Percentiles rank a stretch among this genome's conserved stretches.
Conservation (phyloP, 805 yeast species). For the Saccharomycodes ludwigii region DNA sequence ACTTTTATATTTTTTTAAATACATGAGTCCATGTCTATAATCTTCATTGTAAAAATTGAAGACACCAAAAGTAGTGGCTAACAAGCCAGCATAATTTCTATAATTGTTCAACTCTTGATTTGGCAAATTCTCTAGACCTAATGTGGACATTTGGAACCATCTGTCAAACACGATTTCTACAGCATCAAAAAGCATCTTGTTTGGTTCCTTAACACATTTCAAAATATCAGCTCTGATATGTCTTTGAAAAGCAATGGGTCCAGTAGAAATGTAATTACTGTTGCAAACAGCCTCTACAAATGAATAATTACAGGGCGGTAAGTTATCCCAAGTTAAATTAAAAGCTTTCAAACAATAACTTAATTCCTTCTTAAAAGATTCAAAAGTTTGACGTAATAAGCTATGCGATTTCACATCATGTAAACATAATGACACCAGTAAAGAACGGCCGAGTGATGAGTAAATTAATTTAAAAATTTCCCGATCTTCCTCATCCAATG, state of each 20-base stretch:
- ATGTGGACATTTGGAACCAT: constrained; percentile 13
- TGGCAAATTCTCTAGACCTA: constrained; percentile 13
- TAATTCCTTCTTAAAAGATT: constrained; percentile 16
- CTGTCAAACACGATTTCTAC: constrained; percentile 26
- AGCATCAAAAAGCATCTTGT: constrained; percentile 19
- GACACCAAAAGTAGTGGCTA: constrained; percentile 60
- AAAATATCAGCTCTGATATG: constrained; percentile 36
- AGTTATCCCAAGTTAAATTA: constrained; percentile 11
- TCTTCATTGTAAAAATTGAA: constrained; percentile 27
- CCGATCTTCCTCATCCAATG: constrained; percentile 16
- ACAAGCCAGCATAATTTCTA: constrained; percentile 58
- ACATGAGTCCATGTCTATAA: constrained; percentile 7
- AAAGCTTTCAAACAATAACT: constrained; percentile 17
- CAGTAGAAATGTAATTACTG: constrained; percentile 49
- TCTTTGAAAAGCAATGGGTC: constrained; percentile 64
- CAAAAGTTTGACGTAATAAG: constrained; percentile 31
- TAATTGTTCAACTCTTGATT: constrained; percentile 33
- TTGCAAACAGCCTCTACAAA: constrained; percentile 34
- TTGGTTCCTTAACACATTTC: constrained; percentile 15
- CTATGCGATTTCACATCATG: constrained; percentile 39
- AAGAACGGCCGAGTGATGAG: constrained; percentile 36
- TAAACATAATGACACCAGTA: constrained; percentile 39
- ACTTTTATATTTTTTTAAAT: constrained; percentile 8
- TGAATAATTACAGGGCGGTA: constrained; percentile 20
- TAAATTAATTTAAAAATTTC: constrained; percentile 23